These are phyloP conservation scores for Fomes fomentarius DNA, from an alignment of 1,284 basidiomycete species.

Conservation along the genomic window DNA sequence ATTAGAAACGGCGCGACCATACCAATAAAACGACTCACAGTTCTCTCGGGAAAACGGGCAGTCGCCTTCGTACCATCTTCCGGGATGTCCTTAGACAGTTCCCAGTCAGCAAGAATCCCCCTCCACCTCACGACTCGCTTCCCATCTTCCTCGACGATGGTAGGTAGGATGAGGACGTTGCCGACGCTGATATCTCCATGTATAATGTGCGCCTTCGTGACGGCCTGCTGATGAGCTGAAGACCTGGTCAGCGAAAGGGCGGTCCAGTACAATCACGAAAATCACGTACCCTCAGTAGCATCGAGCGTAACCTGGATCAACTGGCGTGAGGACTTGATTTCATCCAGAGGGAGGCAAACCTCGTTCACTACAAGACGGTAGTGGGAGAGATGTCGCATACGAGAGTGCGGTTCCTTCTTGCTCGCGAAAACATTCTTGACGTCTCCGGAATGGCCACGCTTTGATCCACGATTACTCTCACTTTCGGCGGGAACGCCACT, in stretches of 20 bases:
- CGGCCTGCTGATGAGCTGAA: not conserved
- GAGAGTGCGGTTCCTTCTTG: not conserved
- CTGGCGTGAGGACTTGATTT: not conserved
- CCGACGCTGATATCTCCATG: slow-evolving; percentile 13
- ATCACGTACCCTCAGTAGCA: not conserved
- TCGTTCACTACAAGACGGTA: not conserved
- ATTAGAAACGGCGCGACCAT: not conserved
- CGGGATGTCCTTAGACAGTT: slow-evolving; percentile 3
- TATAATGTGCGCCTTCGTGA: not conserved
- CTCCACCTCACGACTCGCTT: not conserved
- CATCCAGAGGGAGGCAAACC: not conserved
- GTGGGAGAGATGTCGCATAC: not conserved
- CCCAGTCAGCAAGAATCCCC: slow-evolving; percentile 14
- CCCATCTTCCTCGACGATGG: not conserved
- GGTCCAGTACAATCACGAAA: no score
- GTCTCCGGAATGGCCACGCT: not conserved
- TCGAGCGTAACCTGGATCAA: not conserved
- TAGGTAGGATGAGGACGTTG: slow-evolving; percentile 3
- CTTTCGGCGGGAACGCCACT: no score
- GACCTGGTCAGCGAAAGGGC: not conserved
- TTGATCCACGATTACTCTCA: not conserved
- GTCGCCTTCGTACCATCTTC: not conserved
- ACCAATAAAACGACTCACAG: slow-evolving; percentile 2
- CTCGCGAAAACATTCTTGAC: not conserved
- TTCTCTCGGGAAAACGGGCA: slow-evolving; percentile 4